phyloP scores from a whole-genome alignment of 2,329 filamentous ascomycete genomes.

The Zymoseptoria crescenta region DNA sequence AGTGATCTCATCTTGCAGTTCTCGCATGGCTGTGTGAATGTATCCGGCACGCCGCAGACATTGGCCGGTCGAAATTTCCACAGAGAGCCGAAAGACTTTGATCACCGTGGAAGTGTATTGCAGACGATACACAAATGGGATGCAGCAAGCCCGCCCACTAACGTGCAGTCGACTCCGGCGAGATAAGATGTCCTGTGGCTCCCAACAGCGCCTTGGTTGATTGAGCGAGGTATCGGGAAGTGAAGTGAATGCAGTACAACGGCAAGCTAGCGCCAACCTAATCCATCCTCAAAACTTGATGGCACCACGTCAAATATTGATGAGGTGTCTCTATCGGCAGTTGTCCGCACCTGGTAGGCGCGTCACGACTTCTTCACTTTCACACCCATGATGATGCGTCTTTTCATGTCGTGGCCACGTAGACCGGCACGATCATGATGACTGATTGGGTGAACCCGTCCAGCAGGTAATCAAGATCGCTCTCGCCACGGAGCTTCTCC shows the following conservation, averaged over 20 bases:
- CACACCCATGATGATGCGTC: background rate
- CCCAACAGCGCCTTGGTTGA: background rate
- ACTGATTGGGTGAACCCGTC: background rate
- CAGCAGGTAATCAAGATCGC: background rate
- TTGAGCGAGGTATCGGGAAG: background rate
- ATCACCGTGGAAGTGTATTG: background rate
- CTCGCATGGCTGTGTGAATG: background rate
- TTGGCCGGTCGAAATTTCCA: background rate
- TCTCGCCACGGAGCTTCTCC: background rate
- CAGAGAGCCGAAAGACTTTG: background rate
- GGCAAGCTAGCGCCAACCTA: background rate
- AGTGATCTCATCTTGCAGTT: slow-evolving; percentile 3
- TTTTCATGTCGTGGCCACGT: background rate
- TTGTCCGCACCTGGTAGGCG: too few species aligned
- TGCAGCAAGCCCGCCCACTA: background rate
- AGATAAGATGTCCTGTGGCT: background rate
- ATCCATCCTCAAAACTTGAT: background rate
- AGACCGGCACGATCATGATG: background rate
- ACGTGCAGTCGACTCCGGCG: background rate
- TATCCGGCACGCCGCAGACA: background rate
- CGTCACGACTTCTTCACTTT: background rate
- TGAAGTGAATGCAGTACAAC: background rate
- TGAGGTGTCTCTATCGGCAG: background rate
- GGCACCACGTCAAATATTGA: background rate
- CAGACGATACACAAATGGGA: background rate